Base-by-base conservation (phyloP, 495 filamentous ascomycete species). In the Trichodelitschia bisporula region DNA sequence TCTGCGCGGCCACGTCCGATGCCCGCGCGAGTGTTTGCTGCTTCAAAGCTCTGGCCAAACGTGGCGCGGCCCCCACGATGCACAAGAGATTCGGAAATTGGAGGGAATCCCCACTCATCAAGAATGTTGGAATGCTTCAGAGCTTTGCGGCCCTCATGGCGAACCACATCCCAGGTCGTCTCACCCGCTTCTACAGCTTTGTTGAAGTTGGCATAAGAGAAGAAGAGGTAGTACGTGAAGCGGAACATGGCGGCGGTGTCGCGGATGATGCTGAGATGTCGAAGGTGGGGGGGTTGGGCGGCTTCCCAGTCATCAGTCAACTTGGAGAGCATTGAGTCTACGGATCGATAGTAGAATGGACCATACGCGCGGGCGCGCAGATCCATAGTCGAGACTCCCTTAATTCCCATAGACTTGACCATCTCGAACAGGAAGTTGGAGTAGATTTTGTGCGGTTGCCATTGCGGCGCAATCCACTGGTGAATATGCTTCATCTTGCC, bases 201-300 rank as follows among this genome's bases (percentile, higher is more conserved):
- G 15, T 59, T 43, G 36, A 69, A 75, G 36, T 65, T 61, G 3
- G 40, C 45, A 18, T 51, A 55, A 1, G 65, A 57, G 29, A 68
- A 69, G 32, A 73, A 65, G 12, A 64, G 41, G 40, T 67, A 74
- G 32, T 66, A 59, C 4, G 58, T 54, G 12, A 52, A 51, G 15
- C 61, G 66, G 2, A 51, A 51, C 9, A 48, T 50, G 13, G 71
- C 51, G 8, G 49, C 52, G 12, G 59, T 65, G 37, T 77, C 72
- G 36, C 66, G 51, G 24, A 77, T 54, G 13, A 77, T 54, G 15
- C 62, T 57, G n/a, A 71, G 45, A 40, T 73, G 65, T 16, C 60
- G 60, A 26, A 77, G 53, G 40, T 72, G 57, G 12, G 55, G 47
- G 12, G 72, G 72, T 35, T 77, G 72, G 2, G 65, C 66, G 18